These are phyloP conservation scores for Dendryphion nanum DNA, from an alignment of 2,329 filamentous ascomycete genomes.

Conservation along the genomic window DNA sequence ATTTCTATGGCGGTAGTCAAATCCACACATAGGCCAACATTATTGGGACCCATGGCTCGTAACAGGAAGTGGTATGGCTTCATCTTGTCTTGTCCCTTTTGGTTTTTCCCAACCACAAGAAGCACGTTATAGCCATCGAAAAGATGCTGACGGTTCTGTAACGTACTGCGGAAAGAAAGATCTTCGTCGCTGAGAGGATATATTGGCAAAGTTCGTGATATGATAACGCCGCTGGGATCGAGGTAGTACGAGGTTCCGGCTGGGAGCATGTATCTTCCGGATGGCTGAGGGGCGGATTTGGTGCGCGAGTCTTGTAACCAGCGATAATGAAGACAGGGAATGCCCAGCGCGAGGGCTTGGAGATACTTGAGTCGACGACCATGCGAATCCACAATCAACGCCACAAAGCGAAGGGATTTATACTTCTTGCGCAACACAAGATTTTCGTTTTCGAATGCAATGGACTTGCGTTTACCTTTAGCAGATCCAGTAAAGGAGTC, in stretches of 20 bases:
- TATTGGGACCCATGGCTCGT: conserved; percentile 70
- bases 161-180: conserved; percentile 23
- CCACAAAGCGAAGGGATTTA: conserved; percentile 70
- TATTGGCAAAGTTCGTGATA: conserved; percentile 66
- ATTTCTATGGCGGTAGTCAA: conserved; percentile 62
- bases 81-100: conserved; percentile 62
- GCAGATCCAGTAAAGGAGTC: no score
- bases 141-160: conserved; percentile 55
- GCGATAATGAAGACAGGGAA: conserved; percentile 79
- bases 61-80: conserved; percentile 78
- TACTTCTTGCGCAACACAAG: conserved; percentile 56
- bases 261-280: conserved; percentile 79
- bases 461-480: conserved; percentile 1
- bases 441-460: conserved; percentile 9
- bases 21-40: conserved; percentile 64
- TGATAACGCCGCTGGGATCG: conserved; percentile 63
- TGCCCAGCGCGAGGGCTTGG: conserved; percentile 84
- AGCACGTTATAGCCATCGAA: conserved; percentile 67
- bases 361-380: conserved; percentile 89
- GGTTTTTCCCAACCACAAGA: conserved; percentile 66
- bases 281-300: conserved; percentile 63
- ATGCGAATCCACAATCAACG: conserved; percentile 81
- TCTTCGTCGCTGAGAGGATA: conserved; percentile 58
- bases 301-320: conserved; percentile 76
- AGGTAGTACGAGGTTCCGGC: conserved; percentile 78